Conservation (phyloP, 441 rosid species). For the Populus hybrid region DNA sequence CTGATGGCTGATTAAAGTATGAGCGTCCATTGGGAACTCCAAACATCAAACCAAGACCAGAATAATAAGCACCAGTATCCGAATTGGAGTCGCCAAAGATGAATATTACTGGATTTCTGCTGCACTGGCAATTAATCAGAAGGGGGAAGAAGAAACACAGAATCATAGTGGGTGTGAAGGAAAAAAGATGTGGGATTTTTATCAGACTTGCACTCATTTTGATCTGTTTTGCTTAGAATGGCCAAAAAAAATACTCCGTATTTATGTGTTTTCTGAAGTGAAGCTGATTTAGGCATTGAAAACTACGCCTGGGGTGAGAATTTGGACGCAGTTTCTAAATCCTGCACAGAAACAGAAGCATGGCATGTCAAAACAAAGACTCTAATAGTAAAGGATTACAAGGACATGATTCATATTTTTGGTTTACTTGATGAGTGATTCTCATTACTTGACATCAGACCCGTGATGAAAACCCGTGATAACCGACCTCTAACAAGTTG, state of each 20-base stretch:
- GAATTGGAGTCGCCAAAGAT: slow-evolving; percentile 67
- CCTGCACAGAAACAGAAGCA: neutral
- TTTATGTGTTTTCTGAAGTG: slow-evolving; percentile 1
- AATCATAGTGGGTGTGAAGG: neutral
- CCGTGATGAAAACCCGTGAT: slow-evolving; percentile 20
- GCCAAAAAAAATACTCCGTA: neutral
- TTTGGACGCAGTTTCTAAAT: neutral
- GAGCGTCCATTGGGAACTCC: slow-evolving; percentile 34
- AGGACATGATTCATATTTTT: neutral
- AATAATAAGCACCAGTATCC: slow-evolving; percentile 51
- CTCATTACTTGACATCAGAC: neutral
- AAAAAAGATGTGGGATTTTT: neutral
- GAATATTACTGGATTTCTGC: slow-evolving; percentile 43
- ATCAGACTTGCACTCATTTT: slow-evolving; percentile 5
- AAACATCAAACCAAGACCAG: slow-evolving; percentile 25
- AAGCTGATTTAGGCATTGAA: neutral
- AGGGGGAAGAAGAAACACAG: slow-evolving; percentile 15
- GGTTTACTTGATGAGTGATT: neutral
- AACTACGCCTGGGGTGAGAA: neutral
- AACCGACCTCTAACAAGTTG: neutral
- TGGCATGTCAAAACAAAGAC: slow-evolving; percentile 1
- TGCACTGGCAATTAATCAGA: slow-evolving; percentile 31
- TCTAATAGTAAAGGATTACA: neutral
- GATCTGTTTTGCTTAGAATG: neutral
- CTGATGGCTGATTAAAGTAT: slow-evolving; percentile 26